These are phyloP conservation scores for Myxozyma udenii DNA, from an alignment of 805 yeast species.

Conservation along the genomic window DNA sequence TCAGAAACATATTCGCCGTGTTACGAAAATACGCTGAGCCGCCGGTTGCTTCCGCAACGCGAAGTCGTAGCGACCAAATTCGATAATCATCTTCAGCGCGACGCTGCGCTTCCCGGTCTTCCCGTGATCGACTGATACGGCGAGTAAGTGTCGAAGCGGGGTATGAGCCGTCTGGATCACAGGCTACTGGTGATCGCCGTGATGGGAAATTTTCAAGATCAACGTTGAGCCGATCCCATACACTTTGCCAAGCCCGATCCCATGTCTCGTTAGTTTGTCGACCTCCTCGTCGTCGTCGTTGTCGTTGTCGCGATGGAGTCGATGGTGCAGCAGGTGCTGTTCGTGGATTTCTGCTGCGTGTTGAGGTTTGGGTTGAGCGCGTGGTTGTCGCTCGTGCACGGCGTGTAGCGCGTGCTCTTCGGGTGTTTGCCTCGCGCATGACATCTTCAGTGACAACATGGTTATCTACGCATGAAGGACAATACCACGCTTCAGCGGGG, in stretches of 20 bases:
- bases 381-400: conserved; percentile 8
- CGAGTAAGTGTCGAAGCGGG: not conserved
- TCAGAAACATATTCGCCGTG: conserved; percentile 20
- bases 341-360: conserved; percentile 1
- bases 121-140: conserved; percentile 1
- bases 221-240: conserved; percentile 25
- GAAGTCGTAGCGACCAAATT: conserved; percentile 18
- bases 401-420: conserved; percentile 7
- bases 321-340: not conserved
- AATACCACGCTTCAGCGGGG: conserved; percentile 36
- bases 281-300: not conserved
- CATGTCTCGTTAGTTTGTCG: conserved; percentile 10
- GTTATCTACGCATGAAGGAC: conserved; percentile 36
- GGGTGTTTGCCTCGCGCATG: conserved; percentile 17
- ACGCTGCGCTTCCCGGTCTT: conserved; percentile 13
- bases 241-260: conserved; percentile 28
- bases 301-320: not conserved
- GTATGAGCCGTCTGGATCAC: not conserved
- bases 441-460: conserved; percentile 23
- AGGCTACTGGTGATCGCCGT: too few relatives aligned
- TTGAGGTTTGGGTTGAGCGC: not conserved
- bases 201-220: conserved; percentile 20
- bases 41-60: conserved; percentile 21
- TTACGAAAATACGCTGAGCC: conserved; percentile 17
- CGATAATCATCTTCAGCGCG: conserved; percentile 17